phyloP scores from a whole-genome alignment of 2,329 filamentous ascomycete genomes.

The Penicillium sp. region DNA sequence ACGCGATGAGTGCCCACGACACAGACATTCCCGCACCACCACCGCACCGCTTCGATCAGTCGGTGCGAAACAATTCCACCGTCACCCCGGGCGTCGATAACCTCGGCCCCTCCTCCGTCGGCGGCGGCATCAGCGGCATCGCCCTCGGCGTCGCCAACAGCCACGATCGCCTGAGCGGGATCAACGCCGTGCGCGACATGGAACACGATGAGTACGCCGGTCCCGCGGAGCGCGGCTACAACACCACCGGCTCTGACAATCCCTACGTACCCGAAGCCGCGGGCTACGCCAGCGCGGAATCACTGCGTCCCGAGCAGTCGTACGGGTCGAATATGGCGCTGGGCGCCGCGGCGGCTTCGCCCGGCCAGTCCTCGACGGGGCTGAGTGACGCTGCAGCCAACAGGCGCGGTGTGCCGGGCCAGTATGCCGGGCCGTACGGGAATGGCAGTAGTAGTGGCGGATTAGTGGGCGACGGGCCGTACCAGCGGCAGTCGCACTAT shows the following conservation, averaged over 20 bases:
- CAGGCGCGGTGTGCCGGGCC: slow-evolving; percentile 52
- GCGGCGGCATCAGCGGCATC: slow-evolving; percentile 65
- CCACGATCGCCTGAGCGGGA: slow-evolving; percentile 62
- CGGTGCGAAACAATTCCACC: slow-evolving; percentile 36
- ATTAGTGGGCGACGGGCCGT: slow-evolving; percentile 61
- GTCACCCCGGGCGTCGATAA: slow-evolving; percentile 66
- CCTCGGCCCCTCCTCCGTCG: slow-evolving; percentile 58
- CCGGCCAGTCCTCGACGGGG: slow-evolving; percentile 33
- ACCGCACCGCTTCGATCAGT: slow-evolving; percentile 26
- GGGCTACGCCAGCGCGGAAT: slow-evolving; percentile 21
- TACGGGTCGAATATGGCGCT: slow-evolving; percentile 40
- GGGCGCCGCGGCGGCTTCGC: slow-evolving; percentile 33
- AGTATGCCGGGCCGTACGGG: slow-evolving; percentile 31
- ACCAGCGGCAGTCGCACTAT: slow-evolving; percentile 57
- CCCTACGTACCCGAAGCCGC: slow-evolving; percentile 35
- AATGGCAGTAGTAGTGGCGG: slow-evolving; percentile 21
- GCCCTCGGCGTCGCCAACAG: slow-evolving; percentile 64
- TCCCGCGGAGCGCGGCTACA: slow-evolving; percentile 36
- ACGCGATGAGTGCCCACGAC: not conserved
- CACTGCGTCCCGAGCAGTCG: slow-evolving; percentile 38
- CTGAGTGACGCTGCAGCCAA: slow-evolving; percentile 38
- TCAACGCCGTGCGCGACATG: slow-evolving; percentile 55
- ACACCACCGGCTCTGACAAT: slow-evolving; percentile 37
- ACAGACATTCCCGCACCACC: slow-evolving; percentile 20
- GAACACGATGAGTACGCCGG: slow-evolving; percentile 24